phyloP scores from a whole-genome alignment of 169 alveolate species.

The Theileria equi region DNA sequence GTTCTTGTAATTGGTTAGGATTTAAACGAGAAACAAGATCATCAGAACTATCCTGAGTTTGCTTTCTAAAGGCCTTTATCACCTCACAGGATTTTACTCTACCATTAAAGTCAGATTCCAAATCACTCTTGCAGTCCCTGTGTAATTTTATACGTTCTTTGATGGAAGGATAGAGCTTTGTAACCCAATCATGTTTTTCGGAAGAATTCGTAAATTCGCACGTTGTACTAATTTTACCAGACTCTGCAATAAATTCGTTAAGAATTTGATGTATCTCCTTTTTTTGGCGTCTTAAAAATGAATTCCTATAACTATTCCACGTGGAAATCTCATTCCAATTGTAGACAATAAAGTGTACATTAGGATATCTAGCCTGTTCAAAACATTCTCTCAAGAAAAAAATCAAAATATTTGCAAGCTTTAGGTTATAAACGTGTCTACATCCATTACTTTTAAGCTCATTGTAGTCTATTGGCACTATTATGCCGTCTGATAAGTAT shows the following conservation, averaged over 20 bases:
- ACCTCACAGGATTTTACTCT: background rate
- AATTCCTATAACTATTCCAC: no score
- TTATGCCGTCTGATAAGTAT: conserved; percentile 24
- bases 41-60: no score
- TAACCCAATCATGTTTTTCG: no score
- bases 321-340: background rate
- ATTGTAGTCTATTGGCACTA: conserved; percentile 34
- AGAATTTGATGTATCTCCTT: conserved; percentile 14
- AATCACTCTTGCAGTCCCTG: background rate
- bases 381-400: no score
- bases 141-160: background rate
- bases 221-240: no score
- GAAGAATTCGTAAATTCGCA: no score
- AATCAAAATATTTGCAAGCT: conserved; percentile 1
- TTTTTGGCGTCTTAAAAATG: conserved; percentile 9
- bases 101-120: background rate
- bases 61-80: background rate
- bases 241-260: background rate
- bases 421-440: background rate
- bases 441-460: conserved; percentile 10
- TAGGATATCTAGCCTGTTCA: no score
- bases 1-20: no score
- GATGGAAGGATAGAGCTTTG: no score
- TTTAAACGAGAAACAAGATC: no score
- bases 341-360: conserved; percentile 26